Base-by-base conservation (phyloP, 208 protist species). In the Trypanosoma vivax region DNA sequence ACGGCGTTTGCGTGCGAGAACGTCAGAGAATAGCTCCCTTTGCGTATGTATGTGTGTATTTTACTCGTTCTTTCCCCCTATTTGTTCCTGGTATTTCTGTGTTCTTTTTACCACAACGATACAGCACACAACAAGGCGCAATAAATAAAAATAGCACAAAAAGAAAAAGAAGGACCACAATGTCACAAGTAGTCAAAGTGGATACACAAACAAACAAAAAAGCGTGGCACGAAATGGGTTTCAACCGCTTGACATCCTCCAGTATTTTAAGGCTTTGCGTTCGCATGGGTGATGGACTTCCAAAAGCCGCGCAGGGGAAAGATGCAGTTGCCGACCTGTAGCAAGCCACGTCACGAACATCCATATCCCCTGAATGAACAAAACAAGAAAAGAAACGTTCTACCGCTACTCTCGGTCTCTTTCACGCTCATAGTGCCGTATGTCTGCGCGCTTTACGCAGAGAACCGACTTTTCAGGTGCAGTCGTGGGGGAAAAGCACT, bases 381-480 rank as follows among this genome's bases (percentile, higher is more conserved):
- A n/a, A n/a, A n/a, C n/a, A n/a, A 34, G 43, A 29, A 37, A 34
- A 37, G 29, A n/a, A 50, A 18, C 6, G 23, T 31, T n/a, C 24
- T 48, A 48, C 10, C 18, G 37, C 18, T n/a, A 50, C 16, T 65
- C 50, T 28, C 27, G 6, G 24, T 57, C 50, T 57, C 50, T 2
- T 18, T 57, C 50, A 14, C 50, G 37, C 21, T 65, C 59, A 65
- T 58, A 65, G 25, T 65, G 59, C 18, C 66, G 60, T 21, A 88
- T 40, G 9, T 88, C 77, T 0, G 73, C 79, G 5, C 85, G 78
- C 2, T 67, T 63, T n/a, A 88, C 64, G n/a, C 85, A 81, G 11
- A 90, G 48, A 35, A 93, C 77, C 21, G 81, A 88, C 57, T 88
- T 88, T 39, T 93, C 85, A 21, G 85, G 85, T 6, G 73, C 65